Conservation (phyloP, 257 asterid species). For the Ocimum tenuiflorum region DNA sequence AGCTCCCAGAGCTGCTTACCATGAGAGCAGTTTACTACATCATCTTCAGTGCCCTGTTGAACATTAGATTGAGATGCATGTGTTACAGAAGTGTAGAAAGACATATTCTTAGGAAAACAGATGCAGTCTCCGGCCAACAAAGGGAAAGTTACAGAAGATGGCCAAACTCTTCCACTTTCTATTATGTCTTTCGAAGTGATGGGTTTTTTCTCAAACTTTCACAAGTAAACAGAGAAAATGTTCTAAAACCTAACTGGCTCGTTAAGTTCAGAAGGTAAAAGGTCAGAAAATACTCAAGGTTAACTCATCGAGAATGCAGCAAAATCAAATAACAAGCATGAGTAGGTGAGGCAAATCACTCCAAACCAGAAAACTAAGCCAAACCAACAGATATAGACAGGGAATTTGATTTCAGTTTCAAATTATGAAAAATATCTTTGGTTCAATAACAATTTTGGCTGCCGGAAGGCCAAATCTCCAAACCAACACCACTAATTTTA, state of each 20-base stretch:
- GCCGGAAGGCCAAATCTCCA: background rate
- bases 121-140: background rate
- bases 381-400: no score
- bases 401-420: no score
- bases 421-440: background rate
- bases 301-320: no score
- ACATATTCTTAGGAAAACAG: background rate
- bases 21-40: slow-evolving; percentile 83
- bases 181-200: no score
- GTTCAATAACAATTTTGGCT: background rate
- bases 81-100: no score
- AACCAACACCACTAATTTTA: background rate
- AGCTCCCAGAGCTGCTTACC: slow-evolving; percentile 92
- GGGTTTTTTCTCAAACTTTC: background rate
- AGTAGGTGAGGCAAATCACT: no score
- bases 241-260: no score
- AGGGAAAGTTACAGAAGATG: background rate
- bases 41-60: slow-evolving; percentile 83
- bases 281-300: no score
- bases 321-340: no score
- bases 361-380: no score
- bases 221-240: background rate
- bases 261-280: no score
- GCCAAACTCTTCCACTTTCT: background rate
- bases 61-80: slow-evolving; percentile 7